phyloP scores from a whole-genome alignment of 495 filamentous ascomycete species.

The Hypoxylon lienhwacheense region DNA sequence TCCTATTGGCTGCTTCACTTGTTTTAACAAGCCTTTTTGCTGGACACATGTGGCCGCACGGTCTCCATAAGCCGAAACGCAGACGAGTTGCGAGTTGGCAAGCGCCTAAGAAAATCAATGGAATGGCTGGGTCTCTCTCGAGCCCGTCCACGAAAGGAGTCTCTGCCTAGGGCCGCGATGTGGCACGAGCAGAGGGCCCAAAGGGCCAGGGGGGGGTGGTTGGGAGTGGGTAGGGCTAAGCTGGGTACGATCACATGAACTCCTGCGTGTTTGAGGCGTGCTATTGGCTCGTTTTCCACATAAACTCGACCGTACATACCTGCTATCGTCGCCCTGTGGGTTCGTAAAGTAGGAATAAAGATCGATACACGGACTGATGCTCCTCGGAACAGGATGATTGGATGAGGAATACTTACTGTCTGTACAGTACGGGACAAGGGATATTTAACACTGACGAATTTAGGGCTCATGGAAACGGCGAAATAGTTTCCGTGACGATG shows the following conservation, averaged over 20 bases:
- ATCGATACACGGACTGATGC: too few species aligned
- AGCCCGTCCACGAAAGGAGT: constrained; percentile 1
- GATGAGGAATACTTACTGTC: too few species aligned
- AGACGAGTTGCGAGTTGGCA: constrained; percentile 11
- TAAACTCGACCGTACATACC: neutral
- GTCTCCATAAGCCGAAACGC: constrained; percentile 5
- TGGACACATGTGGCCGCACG: constrained; percentile 11
- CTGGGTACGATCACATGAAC: constrained; percentile 3
- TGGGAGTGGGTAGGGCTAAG: neutral
- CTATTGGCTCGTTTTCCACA: neutral
- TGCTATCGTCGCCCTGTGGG: too few species aligned
- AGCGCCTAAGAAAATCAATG: constrained; percentile 8
- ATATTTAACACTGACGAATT: too few species aligned
- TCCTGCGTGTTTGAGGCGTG: neutral
- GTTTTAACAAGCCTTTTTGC: constrained; percentile 4
- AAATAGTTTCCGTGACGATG: too few species aligned
- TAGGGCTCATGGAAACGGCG: too few species aligned
- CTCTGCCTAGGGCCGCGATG: constrained; percentile 3
- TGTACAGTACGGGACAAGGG: too few species aligned
- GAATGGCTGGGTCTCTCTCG: neutral
- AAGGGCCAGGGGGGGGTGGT: neutral
- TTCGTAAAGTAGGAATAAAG: too few species aligned
- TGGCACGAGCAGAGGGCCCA: constrained; percentile 4
- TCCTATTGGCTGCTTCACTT: constrained; percentile 10
- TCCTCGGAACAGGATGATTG: too few species aligned